These are phyloP conservation scores for Pseudogymnoascus sp. DNA, from an alignment of 2,329 filamentous ascomycete genomes.

Conservation along the genomic window DNA sequence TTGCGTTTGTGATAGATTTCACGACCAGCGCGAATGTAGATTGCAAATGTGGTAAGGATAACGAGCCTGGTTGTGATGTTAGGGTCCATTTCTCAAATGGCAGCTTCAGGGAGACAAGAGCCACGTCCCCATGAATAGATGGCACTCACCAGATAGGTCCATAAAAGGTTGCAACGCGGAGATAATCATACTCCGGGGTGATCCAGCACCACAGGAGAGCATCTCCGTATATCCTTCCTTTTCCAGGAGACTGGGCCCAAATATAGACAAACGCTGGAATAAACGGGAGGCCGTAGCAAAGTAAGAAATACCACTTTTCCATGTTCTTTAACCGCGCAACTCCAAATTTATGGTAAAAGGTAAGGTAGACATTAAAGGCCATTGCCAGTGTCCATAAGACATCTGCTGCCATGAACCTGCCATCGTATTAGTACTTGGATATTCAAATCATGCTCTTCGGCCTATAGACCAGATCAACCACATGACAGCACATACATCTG, in stretches of 20 bases:
- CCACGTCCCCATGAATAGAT: neutral
- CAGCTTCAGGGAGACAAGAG: neutral
- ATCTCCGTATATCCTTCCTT: conserved; percentile 60
- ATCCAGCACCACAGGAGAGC: conserved; percentile 82
- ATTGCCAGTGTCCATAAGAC: conserved; percentile 72
- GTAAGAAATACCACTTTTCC: conserved; percentile 60
- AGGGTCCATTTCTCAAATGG: conserved; percentile 15
- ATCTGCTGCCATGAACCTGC: conserved; percentile 70
- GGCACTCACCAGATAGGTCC: conserved; percentile 54
- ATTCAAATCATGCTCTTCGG: neutral
- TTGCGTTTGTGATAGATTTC: conserved; percentile 60
- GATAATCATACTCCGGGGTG: conserved; percentile 54
- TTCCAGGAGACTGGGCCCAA: conserved; percentile 46
- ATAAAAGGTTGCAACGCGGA: conserved; percentile 69
- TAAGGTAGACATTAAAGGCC: conserved; percentile 76
- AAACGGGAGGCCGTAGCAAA: conserved; percentile 67
- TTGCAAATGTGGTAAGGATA: conserved; percentile 52
- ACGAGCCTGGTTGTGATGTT: conserved; percentile 39
- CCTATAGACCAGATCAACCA: neutral
- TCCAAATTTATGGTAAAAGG: conserved; percentile 68
- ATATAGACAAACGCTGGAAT: conserved; percentile 60
- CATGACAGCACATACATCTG: conserved; percentile 56
- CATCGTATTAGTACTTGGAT: conserved; percentile 3
- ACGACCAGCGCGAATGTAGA: conserved; percentile 57
- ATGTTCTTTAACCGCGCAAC: conserved; percentile 53